A percentile compares a stretch with the other conserved stretches of the same genome.
Conservation (phyloP, 1,284 basidiomycete genomes). For the Sanghuangporus baumii region DNA sequence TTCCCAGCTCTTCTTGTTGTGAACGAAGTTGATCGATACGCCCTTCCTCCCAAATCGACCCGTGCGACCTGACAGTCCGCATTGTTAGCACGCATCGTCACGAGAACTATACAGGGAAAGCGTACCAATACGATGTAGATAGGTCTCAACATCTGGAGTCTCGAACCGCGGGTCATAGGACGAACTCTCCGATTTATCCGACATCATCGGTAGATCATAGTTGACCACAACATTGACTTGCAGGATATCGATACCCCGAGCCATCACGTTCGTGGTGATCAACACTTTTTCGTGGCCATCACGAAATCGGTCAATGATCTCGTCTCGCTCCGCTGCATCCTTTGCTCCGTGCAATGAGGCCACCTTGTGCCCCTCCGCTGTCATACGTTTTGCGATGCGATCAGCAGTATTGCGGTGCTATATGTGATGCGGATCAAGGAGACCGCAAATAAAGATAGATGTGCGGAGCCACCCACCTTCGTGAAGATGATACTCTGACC, state of each 20-base stretch:
- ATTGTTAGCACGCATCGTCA: conserved; percentile 2
- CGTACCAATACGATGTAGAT: conserved; percentile 93
- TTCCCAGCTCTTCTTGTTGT: conserved; percentile 76
- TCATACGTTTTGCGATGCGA: conserved; percentile 88
- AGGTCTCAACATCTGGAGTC: conserved; percentile 90
- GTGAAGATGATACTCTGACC: conserved; percentile 98
- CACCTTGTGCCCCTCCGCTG: conserved; percentile 91
- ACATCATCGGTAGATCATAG: conserved; percentile 90
- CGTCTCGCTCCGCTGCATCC: conserved; percentile 83
- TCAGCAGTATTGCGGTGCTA: conserved; percentile 91
- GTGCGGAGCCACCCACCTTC: conserved; percentile 46
- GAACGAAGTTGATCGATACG: conserved; percentile 95
- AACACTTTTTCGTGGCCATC: conserved; percentile 96
- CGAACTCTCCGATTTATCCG: conserved; percentile 51
- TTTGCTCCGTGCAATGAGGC: conserved; percentile 95
- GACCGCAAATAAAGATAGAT: neutral
- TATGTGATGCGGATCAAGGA: neutral
- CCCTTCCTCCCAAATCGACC: conserved; percentile 95
- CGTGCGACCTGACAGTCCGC: conserved; percentile 67
- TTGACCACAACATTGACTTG: conserved; percentile 99
- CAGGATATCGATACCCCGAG: conserved; percentile 96
- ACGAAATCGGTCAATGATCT: conserved; percentile 92
- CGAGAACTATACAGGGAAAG: neutral
- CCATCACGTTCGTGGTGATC: conserved; percentile 98
- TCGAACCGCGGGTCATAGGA: conserved; percentile 37